Evolutionary conservation across 352 stramenopile species (phyloP).

Genomic region (Plasmopara muralis): DNA sequence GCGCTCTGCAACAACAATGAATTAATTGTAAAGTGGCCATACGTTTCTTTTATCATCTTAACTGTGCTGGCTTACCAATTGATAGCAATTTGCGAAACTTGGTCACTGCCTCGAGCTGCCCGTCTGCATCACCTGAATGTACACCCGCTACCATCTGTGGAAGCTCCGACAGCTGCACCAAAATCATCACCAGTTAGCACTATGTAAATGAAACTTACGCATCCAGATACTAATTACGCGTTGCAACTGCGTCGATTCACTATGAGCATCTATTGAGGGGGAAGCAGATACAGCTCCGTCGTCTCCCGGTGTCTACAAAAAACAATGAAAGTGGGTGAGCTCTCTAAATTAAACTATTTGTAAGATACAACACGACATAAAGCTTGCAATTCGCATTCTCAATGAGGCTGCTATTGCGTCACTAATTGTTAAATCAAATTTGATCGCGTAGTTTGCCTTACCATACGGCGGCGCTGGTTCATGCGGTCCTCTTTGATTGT

Average conservation of each 20-base stretch:
- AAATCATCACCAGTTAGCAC: background rate
- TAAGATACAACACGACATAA: conserved; percentile 10
- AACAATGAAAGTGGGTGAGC: too few relatives aligned
- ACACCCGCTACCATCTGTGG: conserved; percentile 92
- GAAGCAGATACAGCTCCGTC: conserved; percentile 11
- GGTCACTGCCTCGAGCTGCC: conserved; percentile 95
- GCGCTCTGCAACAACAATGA: conserved; percentile 68
- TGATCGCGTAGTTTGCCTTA: conserved; percentile 12
- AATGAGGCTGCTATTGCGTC: background rate
- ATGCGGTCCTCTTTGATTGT: conserved; percentile 76
- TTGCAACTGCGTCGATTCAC: conserved; percentile 48
- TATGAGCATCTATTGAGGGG: conserved; percentile 28
- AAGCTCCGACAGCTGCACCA: conserved; percentile 88
- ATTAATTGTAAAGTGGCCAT: conserved; percentile 5
- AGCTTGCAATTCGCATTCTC: background rate
- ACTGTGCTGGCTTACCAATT: conserved; percentile 70
- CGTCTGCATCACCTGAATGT: conserved; percentile 84
- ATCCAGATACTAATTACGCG: conserved; percentile 28
- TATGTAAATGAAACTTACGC: background rate
- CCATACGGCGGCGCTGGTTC: conserved; percentile 72
- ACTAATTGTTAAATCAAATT: background rate
- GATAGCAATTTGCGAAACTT: conserved; percentile 98
- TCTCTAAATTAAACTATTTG: background rate
- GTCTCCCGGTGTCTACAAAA: conserved; percentile 19
- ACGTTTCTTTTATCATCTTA: background rate